A percentile compares a stretch with the other conserved stretches of the same genome.
Conservation (phyloP, 2,329 filamentous ascomycete genomes). For the Trichothecium sympodiale region DNA sequence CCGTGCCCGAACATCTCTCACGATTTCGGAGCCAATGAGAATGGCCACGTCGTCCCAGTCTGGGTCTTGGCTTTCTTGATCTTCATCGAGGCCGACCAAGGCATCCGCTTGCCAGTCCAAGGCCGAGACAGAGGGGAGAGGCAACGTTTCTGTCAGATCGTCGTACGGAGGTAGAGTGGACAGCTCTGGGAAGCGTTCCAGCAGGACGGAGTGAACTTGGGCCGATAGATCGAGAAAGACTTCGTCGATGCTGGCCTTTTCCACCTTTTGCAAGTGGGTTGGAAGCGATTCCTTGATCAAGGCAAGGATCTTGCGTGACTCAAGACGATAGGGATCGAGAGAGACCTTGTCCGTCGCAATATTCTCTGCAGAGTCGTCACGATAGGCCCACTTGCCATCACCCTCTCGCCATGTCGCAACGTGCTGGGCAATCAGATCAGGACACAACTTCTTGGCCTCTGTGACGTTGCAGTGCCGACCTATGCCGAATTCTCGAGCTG, state of each 20-base stretch:
- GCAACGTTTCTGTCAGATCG: constrained; percentile 59
- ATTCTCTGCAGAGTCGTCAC: constrained; percentile 65
- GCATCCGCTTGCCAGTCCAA: constrained; percentile 78
- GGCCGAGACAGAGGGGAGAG: constrained; percentile 55
- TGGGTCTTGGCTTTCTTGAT: constrained; percentile 70
- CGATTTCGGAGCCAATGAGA: constrained; percentile 78
- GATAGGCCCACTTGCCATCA: constrained; percentile 85
- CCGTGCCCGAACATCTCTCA: constrained; percentile 59
- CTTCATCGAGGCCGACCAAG: constrained; percentile 66
- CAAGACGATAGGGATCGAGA: constrained; percentile 78
- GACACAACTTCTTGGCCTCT: constrained; percentile 81
- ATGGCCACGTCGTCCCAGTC: constrained; percentile 96
- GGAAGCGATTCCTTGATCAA: constrained; percentile 67
- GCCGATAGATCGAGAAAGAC: constrained; percentile 88
- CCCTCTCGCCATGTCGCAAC: constrained; percentile 93
- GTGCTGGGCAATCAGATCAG: constrained; percentile 75
- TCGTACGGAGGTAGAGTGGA: constrained; percentile 54
- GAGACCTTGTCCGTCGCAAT: constrained; percentile 90
- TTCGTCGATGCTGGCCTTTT: constrained; percentile 94
- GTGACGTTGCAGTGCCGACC: constrained; percentile 65
- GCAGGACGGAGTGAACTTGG: constrained; percentile 64
- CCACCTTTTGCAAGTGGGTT: constrained; percentile 56
- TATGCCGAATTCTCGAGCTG: constrained; percentile 72
- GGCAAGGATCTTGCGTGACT: constrained; percentile 73
- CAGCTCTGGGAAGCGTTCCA: constrained; percentile 69